Evolutionary conservation across 2,329 filamentous ascomycete genomes (phyloP), one percentile per base, ranked within the genome.

Genomic region (Diaporthe sp.): DNA sequence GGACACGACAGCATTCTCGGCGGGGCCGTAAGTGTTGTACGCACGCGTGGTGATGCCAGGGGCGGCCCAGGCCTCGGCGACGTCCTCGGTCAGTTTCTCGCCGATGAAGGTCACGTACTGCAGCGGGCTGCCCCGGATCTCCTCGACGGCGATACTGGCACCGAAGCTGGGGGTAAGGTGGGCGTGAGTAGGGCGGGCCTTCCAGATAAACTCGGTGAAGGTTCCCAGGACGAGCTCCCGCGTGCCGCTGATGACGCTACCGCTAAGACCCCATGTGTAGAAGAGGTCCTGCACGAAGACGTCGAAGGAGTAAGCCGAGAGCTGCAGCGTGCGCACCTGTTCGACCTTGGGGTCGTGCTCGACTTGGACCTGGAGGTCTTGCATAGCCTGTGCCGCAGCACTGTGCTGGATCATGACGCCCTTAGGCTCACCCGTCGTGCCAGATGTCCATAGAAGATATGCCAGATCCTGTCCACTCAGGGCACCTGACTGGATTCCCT

Each of bases 211-310:
- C 12, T 68, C 72, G 39, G 57, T 61, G 25, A 92, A 85, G 76
- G 91, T 87, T 59, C 85, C 84, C 74, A 91, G 89, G 5, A 92
- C 82, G 22, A 89, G 83, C 73, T 91, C 89, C 74, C 90, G 89
- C 1, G 85, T 86, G 0, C 88, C 88, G 34, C 89, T 88, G 79
- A 90, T 91, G n/a, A 93, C 82, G 42, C 87, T 87, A 82, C 92
- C 91, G 9, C 91, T 91, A n/a, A 84, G 84, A 74, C 88, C 85
- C 88, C 90, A 92, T 2, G 91, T 85, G 79, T 91, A 92, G 80
- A 93, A 92, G 15, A 92, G 90, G 77, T 93, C 92, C 78, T 92
- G 92, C 0, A 92, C 89, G 39, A 83, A 86, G 46, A 72, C 73
- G 22, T 75, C 73, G 67, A 75, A 75, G 28, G 73, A 71, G 46